Base-by-base conservation (phyloP, 1,139 yeast genomes). In the Torulaspora globosa region DNA sequence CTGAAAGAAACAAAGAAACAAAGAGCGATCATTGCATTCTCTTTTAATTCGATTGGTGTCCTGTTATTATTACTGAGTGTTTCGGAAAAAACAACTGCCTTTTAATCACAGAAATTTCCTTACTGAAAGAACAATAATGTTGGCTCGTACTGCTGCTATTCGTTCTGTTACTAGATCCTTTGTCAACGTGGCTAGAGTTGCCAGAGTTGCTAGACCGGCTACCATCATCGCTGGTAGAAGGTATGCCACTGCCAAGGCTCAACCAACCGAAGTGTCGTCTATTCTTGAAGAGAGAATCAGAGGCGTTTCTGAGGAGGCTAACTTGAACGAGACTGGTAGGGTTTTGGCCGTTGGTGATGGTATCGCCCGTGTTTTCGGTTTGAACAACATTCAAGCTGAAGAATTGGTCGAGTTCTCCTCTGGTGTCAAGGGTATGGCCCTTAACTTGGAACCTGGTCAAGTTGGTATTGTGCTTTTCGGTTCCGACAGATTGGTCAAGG, bases 401-500 rank as follows among this genome's bases (percentile, higher is more conserved):
- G 99, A 94, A 79, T 83, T 94, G 74, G 97, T 94, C 68, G 98
- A 94, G 78, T 94, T 94, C 80, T 80, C 97, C 55, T 89, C 98
- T 53, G 98, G 99, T 80, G 97, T 92, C 68, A 89, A 90, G 79
- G 99, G 98, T 85, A 94, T 94, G 99, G 98, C 98, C 69, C 82
- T 94, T 73, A 94, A 94, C 84, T 86, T 94, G 84, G 98, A 94
- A 78, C 96, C 98, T 66, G 97, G 95, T 74, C 97, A 92, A 79
- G 98, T 94, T 74, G 99, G 99, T 87, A 82, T 92, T 71, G 99
- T 94, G 78, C 80, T 94, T 77, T 94, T 94, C 80, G 98, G 98
- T 79, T 90, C 97, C 60, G 99, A 94, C 75, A 84, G 96, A 74
- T 81, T 84, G 63, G 97, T 94, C 75, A 90, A 89, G 80, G 97